A percentile compares a stretch with the other conserved stretches of the same genome.
These are phyloP conservation scores for Marchantia polymorpha DNA, from an alignment of 225 moss, liverwort and hornwort species.

Conservation along the genomic window DNA sequence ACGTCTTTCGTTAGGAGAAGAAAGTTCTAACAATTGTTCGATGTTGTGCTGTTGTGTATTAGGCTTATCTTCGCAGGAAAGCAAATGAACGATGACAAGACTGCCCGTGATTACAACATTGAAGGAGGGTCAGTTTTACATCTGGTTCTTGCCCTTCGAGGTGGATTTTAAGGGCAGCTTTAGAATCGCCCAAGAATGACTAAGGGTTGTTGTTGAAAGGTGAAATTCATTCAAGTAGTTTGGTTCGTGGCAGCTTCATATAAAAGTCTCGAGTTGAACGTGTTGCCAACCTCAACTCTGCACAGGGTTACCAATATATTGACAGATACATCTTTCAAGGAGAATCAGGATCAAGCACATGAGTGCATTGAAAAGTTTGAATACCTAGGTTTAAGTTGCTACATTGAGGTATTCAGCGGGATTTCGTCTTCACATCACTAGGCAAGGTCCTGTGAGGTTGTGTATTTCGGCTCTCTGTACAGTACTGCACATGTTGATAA, in stretches of 20 bases:
- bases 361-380: conserved; percentile 1
- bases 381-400: conserved; percentile 1
- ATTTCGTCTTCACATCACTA: not conserved
- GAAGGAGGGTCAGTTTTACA: conserved; percentile 98
- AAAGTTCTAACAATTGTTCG: not conserved
- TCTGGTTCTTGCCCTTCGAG: conserved; percentile 96
- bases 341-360: not conserved
- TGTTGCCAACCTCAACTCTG: not conserved
- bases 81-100: conserved; percentile 99
- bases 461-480: conserved; percentile 15
- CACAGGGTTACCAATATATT: not conserved
- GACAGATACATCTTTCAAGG: conserved; percentile 3
- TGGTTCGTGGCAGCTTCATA: not conserved
- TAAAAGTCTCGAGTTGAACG: not conserved
- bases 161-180: conserved; percentile 44
- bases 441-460: conserved; percentile 2
- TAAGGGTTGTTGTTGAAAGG: conserved; percentile 1
- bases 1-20: no score
- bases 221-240: not conserved
- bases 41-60: conserved; percentile 16
- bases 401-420: conserved; percentile 1
- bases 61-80: conserved; percentile 99
- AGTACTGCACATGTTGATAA: conserved; percentile 16
- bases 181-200: not conserved
- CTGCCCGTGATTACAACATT: conserved; percentile 95